A percentile compares a stretch with the other conserved stretches of the same genome.
Conservation (phyloP, 768 basidiomycete species). For the Mycena floridula region DNA sequence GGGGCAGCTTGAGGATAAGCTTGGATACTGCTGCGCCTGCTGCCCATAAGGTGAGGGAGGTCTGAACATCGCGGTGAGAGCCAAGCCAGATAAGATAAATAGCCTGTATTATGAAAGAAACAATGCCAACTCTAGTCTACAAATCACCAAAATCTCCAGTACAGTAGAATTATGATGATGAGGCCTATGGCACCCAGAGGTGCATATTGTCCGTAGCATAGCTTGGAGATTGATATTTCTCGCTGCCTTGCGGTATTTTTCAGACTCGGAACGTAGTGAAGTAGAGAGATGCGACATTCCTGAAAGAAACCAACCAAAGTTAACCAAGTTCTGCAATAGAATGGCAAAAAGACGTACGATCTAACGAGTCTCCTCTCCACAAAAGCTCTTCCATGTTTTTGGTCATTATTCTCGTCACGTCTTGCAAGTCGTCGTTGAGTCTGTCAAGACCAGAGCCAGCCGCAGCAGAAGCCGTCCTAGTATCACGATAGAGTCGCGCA, state of each 20-base stretch:
- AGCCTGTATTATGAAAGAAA: background rate
- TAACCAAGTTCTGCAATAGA: background rate
- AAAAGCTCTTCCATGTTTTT: conserved; percentile 99
- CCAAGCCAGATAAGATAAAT: no score
- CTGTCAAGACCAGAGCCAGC: conserved; percentile 67
- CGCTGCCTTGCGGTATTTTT: conserved; percentile 95
- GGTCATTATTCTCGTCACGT: conserved; percentile 99
- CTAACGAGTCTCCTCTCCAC: conserved; percentile 96
- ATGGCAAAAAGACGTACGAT: conserved; percentile 53
- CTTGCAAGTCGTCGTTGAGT: conserved; percentile 93
- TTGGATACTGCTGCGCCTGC: background rate
- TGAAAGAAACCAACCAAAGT: conserved; percentile 22
- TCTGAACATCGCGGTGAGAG: conserved; percentile 23
- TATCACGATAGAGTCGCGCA: conserved; percentile 90
- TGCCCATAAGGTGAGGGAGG: conserved; percentile 15
- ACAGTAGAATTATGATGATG: conserved; percentile 70
- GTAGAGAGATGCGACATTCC: conserved; percentile 97
- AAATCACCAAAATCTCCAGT: conserved; percentile 67
- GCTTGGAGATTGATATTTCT: conserved; percentile 91
- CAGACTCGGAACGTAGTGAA: conserved; percentile 90
- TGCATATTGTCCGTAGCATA: conserved; percentile 92
- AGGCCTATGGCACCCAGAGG: conserved; percentile 81
- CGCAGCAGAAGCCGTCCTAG: conserved; percentile 73
- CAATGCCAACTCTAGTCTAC: conserved; percentile 5
- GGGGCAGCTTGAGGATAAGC: background rate